A percentile compares a stretch with the other conserved stretches of the same genome.
Conservation (phyloP, 2,329 filamentous ascomycete species). For the Colletotrichum siamense region DNA sequence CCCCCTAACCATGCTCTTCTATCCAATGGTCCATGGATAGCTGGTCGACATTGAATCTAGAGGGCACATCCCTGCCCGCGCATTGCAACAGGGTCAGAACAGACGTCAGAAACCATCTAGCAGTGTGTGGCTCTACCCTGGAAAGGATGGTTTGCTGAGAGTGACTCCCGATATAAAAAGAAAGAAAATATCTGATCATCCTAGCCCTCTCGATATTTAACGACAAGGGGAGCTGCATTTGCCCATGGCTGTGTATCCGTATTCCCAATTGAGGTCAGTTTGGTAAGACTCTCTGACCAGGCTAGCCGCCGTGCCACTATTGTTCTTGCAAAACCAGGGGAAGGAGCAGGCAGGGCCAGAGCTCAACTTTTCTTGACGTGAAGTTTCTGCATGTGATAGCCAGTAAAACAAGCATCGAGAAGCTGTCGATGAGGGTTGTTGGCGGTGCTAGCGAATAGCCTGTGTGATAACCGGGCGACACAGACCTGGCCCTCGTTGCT, state of each 20-base stretch:
- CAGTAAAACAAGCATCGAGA: background rate
- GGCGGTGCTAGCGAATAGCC: background rate
- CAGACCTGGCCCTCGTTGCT: background rate
- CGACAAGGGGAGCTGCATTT: background rate
- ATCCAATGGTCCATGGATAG: background rate
- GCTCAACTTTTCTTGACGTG: background rate
- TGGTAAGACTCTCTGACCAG: background rate
- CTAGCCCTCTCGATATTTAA: background rate
- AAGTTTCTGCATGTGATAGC: background rate
- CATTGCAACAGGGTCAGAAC: background rate
- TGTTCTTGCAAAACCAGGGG: background rate
- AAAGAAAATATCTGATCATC: background rate
- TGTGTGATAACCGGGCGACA: background rate
- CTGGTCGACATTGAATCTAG: constrained; percentile 5
- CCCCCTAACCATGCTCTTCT: background rate
- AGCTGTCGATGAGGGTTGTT: background rate
- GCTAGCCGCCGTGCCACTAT: background rate
- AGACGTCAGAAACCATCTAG: constrained; percentile 8
- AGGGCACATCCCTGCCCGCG: constrained; percentile 10
- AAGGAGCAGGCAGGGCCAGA: background rate
- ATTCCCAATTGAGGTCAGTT: background rate
- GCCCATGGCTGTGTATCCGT: background rate
- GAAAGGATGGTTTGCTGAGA: background rate
- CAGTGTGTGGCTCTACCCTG: background rate
- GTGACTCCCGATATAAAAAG: background rate